A percentile compares a stretch with the other conserved stretches of the same genome.
These are phyloP conservation scores for Pisolithus tinctorius DNA, from an alignment of 768 basidiomycete genomes.

Conservation along the genomic window DNA sequence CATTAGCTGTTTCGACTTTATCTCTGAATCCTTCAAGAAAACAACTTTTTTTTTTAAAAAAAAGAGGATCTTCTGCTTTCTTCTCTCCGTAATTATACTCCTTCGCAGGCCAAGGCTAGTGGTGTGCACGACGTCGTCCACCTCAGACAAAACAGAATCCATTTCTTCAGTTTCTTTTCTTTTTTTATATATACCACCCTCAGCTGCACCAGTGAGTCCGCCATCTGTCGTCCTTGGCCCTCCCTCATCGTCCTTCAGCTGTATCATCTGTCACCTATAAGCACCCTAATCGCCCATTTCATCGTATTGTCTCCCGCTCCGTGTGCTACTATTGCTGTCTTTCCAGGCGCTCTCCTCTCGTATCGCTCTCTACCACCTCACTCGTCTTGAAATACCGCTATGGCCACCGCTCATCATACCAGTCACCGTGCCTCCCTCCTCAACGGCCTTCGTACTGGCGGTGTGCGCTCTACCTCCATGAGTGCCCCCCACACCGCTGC, in stretches of 20 bases:
- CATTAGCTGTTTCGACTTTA: conserved; percentile 7
- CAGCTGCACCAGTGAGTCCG: conserved; percentile 6
- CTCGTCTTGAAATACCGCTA: conserved; percentile 17
- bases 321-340: conserved; percentile 8
- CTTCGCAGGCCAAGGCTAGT: conserved; percentile 4
- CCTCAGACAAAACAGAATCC: not conserved
- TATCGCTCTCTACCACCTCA: conserved; percentile 12
- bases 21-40: conserved; percentile 4
- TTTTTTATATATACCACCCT: conserved; percentile 11
- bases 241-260: conserved; percentile 3
- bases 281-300: conserved; percentile 23
- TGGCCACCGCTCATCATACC: conserved; percentile 38
- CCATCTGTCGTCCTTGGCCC: not conserved
- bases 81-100: conserved; percentile 15
- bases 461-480: conserved; percentile 70
- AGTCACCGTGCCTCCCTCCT: conserved; percentile 79
- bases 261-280: conserved; percentile 13
- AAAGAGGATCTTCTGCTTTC: conserved; percentile 10
- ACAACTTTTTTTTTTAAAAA: not conserved
- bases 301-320: conserved; percentile 16
- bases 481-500: conserved; percentile 62
- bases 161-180: conserved; percentile 5
- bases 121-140: conserved; percentile 4
- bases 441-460: conserved; percentile 83
- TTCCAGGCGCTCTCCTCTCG: conserved; percentile 7